Percentiles rank a stretch among this genome's conserved stretches.
These are phyloP conservation scores for Yamadazyma epiphylla DNA, from an alignment of 1,139 yeast species.

Conservation along the genomic window DNA sequence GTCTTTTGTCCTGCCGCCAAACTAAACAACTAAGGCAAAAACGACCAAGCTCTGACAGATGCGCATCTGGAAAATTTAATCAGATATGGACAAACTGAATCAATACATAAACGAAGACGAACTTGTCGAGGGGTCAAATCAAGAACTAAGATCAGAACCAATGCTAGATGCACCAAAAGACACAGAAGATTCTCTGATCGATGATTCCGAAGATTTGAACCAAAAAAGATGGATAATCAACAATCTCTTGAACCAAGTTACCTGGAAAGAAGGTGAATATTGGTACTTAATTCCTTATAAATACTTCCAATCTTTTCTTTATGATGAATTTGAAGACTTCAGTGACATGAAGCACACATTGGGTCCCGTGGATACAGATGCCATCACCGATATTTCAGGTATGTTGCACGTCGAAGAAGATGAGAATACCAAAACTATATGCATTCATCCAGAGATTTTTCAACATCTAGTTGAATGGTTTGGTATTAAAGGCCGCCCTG, in stretches of 20 bases:
- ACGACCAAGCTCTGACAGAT: no score
- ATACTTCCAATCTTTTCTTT: conserved; percentile 25
- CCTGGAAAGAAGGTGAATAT: conserved; percentile 31
- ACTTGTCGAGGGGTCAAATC: no score
- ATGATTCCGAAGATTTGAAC: conserved; percentile 8
- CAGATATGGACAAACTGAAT: no score
- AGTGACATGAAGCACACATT: conserved; percentile 20
- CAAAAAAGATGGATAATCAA: conserved; percentile 21
- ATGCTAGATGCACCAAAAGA: no score
- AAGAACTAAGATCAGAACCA: no score
- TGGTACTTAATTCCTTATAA: conserved; percentile 34
- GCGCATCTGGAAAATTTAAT: no score
- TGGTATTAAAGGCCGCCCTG: conserved; percentile 45
- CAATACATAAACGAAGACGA: no score
- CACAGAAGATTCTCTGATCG: background rate
- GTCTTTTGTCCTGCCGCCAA: no score
- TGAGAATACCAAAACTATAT: conserved; percentile 26
- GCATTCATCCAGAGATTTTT: conserved; percentile 42
- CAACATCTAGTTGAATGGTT: conserved; percentile 48
- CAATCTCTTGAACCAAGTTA: conserved; percentile 15
- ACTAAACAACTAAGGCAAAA: no score
- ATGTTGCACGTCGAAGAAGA: conserved; percentile 28
- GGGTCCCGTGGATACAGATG: conserved; percentile 32
- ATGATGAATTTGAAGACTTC: conserved; percentile 20
- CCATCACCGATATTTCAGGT: conserved; percentile 30